Evolutionary conservation across 2,329 filamentous ascomycete genomes (phyloP).

Genomic region (Penicillium polonicum): DNA sequence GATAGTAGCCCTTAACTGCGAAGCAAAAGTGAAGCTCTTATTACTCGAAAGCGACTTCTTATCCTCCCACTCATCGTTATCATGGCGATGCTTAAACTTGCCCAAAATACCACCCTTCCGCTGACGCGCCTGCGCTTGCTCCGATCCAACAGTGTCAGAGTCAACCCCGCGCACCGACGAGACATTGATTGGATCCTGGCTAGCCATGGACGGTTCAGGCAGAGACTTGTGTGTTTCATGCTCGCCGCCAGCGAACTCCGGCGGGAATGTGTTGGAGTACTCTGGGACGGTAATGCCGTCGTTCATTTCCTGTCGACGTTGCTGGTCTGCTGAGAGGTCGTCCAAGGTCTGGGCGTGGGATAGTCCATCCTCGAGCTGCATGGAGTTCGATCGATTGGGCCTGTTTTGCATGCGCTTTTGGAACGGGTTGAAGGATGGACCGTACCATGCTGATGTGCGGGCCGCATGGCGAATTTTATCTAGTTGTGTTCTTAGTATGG

Average conservation of each 20-base stretch:
- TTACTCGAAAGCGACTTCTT: slow-evolving; percentile 20
- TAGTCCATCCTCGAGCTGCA: slow-evolving; percentile 34
- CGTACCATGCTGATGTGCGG: slow-evolving; percentile 43
- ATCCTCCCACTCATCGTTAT: slow-evolving; percentile 15
- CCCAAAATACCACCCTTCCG: slow-evolving; percentile 24
- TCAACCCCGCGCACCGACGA: slow-evolving; percentile 18
- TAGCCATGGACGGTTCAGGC: slow-evolving; percentile 28
- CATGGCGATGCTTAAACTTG: slow-evolving; percentile 15
- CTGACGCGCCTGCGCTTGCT: slow-evolving; percentile 29
- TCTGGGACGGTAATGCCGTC: slow-evolving; percentile 24
- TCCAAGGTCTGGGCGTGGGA: slow-evolving; percentile 23
- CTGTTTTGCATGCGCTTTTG: slow-evolving; percentile 36
- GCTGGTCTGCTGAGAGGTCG: slow-evolving; percentile 26
- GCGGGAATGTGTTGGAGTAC: slow-evolving; percentile 29
- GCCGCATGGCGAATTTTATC: slow-evolving; percentile 43
- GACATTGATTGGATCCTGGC: slow-evolving; percentile 35
- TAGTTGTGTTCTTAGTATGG: slow-evolving; percentile 19
- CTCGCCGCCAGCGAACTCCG: slow-evolving; percentile 27
- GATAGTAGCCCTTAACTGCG: slow-evolving; percentile 62
- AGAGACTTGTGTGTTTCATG: slow-evolving; percentile 9
- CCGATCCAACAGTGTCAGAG: slow-evolving; percentile 9
- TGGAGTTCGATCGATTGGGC: slow-evolving; percentile 23
- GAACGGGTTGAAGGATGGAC: slow-evolving; percentile 43
- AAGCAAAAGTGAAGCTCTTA: slow-evolving; percentile 39
- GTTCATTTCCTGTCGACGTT: slow-evolving; percentile 26